These are phyloP conservation scores for Tuber brumale DNA, from an alignment of 495 filamentous ascomycete genomes.

Conservation along the genomic window DNA sequence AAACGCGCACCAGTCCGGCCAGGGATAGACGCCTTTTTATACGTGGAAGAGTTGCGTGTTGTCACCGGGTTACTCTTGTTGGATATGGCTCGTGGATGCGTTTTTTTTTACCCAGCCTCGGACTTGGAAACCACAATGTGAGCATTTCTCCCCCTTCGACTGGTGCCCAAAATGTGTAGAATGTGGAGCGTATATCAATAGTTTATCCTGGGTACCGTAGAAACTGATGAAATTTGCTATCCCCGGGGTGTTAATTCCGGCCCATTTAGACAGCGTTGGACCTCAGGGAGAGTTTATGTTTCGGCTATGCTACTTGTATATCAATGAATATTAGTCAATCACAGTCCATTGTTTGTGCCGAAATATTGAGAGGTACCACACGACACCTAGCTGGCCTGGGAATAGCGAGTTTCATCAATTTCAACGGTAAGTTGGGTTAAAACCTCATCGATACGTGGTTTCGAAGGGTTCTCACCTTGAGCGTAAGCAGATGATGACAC, in stretches of 20 bases:
- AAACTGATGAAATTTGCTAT: background rate
- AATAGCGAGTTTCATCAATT: background rate
- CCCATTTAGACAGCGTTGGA: background rate
- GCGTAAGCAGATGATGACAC: background rate
- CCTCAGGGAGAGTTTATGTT: background rate
- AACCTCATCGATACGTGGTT: background rate
- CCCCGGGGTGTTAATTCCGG: background rate
- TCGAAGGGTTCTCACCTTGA: background rate
- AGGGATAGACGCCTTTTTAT: background rate
- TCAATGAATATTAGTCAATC: background rate
- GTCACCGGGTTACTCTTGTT: background rate
- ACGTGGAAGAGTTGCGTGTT: background rate
- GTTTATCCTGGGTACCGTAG: background rate
- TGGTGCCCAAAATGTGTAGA: background rate
- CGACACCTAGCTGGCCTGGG: background rate
- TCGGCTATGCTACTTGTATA: background rate
- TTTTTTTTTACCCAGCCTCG: background rate
- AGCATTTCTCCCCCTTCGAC: background rate
- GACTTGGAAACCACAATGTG: background rate
- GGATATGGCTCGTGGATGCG: background rate
- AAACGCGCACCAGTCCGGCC: background rate
- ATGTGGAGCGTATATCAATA: background rate
- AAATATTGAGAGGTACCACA: background rate
- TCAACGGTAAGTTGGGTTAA: background rate
- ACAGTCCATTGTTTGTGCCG: background rate